Evolutionary conservation across 192 early-diverging fungal species (phyloP).

Genomic region (Pilaira anomala): DNA sequence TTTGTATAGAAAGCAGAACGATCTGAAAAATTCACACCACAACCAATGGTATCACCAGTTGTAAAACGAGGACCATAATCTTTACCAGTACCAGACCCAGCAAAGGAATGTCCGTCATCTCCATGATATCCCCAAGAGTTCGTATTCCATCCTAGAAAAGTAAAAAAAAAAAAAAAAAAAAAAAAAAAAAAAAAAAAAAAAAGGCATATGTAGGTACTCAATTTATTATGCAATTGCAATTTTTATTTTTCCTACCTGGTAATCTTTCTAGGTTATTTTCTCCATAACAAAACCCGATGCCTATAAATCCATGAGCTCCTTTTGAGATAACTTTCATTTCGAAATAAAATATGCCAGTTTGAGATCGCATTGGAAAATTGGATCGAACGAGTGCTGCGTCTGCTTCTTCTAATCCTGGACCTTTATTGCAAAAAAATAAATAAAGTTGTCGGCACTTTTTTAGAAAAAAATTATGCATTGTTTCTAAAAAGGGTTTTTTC

Average conservation of each 20-base stretch:
- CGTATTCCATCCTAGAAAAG: slow-evolving; percentile 72
- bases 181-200: neutral
- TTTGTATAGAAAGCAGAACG: slow-evolving; percentile 85
- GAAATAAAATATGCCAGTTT: slow-evolving; percentile 91
- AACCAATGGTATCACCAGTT: slow-evolving; percentile 93
- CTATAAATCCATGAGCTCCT: slow-evolving; percentile 90
- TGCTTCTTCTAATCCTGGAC: slow-evolving; percentile 49
- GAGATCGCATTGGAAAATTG: slow-evolving; percentile 77
- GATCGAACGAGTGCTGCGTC: slow-evolving; percentile 81
- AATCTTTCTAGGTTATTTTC: slow-evolving; percentile 59
- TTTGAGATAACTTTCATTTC: slow-evolving; percentile 84
- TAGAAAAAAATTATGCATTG: slow-evolving; percentile 3
- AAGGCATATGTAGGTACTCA: neutral
- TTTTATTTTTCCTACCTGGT: slow-evolving; percentile 61
- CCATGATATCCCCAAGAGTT: slow-evolving; percentile 96
- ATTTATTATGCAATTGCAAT: no score
- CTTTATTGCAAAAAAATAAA: slow-evolving; percentile 7
- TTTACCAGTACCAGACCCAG: slow-evolving; percentile 69
- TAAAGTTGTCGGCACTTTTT: neutral
- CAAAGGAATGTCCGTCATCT: slow-evolving; percentile 90
- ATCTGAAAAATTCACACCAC: slow-evolving; percentile 82
- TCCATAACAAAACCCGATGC: slow-evolving; percentile 76
- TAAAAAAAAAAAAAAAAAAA: neutral
- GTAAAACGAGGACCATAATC: slow-evolving; percentile 85
- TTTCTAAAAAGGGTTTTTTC: neutral